A percentile compares a stretch with the other conserved stretches of the same genome.
Conservation (phyloP, 768 basidiomycete species). For the Auricularia sp. region DNA sequence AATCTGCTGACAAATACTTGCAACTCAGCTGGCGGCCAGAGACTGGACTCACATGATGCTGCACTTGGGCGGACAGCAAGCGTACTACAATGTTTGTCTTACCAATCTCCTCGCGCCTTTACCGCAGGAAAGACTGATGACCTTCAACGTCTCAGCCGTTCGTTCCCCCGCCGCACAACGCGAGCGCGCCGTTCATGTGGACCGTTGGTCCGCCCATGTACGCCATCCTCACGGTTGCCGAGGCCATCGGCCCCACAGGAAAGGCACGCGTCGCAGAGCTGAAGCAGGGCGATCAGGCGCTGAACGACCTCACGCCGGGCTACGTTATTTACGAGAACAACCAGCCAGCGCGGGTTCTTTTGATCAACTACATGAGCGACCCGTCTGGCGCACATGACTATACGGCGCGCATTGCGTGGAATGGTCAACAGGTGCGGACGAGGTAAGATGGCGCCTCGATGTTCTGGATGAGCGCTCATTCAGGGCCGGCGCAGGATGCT, state of each 20-base stretch:
- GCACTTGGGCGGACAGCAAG: constrained; percentile 54
- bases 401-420: constrained; percentile 36
- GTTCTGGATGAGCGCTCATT: neutral
- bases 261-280: constrained; percentile 59
- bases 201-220: constrained; percentile 69
- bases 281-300: constrained; percentile 29
- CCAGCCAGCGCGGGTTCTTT: constrained; percentile 44
- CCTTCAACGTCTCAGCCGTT: constrained; percentile 14
- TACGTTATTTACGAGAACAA: constrained; percentile 72
- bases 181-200: constrained; percentile 49
- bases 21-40: constrained; percentile 34
- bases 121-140: too few species aligned
- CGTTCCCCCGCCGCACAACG: constrained; percentile 41
- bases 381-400: constrained; percentile 42
- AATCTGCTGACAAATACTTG: constrained; percentile 28
- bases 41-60: constrained; percentile 43
- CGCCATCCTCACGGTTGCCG: constrained; percentile 57
- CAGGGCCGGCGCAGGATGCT: constrained; percentile 36
- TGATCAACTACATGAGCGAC: constrained; percentile 69
- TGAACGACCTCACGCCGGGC: constrained; percentile 41
- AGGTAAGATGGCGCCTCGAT: constrained; percentile 29
- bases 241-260: constrained; percentile 55
- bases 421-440: constrained; percentile 38
- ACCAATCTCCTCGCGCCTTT: neutral
- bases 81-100: constrained; percentile 49